A percentile compares a stretch with the other conserved stretches of the same genome.
Conservation (phyloP, 345 rosid genomes). For the Melastoma malabathricum region DNA sequence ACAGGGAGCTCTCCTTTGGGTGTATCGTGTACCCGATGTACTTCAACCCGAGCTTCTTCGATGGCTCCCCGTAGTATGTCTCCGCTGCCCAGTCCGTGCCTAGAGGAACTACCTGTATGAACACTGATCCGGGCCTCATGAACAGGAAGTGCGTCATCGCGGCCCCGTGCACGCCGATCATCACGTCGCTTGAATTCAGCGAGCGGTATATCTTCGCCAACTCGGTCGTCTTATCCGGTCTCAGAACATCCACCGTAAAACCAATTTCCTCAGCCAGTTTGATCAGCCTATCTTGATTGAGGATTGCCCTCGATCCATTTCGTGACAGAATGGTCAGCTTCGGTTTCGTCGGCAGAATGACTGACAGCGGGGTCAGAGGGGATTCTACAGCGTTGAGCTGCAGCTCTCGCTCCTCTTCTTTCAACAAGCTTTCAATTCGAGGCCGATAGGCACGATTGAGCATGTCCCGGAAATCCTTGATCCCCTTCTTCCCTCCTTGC, state of each 20-base stretch:
- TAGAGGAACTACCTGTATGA: conserved; percentile 64
- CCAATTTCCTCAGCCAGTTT: conserved; percentile 51
- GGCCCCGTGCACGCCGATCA: conserved; percentile 86
- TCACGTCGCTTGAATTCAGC: conserved; percentile 57
- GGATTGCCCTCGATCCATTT: conserved; percentile 49
- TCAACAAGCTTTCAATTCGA: conserved; percentile 35
- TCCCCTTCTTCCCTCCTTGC: conserved; percentile 22
- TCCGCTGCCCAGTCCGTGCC: conserved; percentile 89
- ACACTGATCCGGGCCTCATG: conserved; percentile 56
- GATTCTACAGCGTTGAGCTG: conserved; percentile 8
- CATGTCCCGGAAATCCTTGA: conserved; percentile 47
- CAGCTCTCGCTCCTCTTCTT: conserved; percentile 29
- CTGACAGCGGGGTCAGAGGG: too few species aligned
- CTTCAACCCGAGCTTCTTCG: conserved; percentile 60
- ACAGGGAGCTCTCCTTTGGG: conserved; percentile 60
- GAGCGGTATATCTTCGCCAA: conserved; percentile 48
- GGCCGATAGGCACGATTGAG: conserved; percentile 44
- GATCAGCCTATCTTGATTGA: conserved; percentile 43
- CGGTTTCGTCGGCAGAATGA: conserved; percentile 22
- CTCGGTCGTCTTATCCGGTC: conserved; percentile 45
- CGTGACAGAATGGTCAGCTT: conserved; percentile 59
- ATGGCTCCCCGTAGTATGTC: conserved; percentile 71
- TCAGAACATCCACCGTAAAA: conserved; percentile 38
- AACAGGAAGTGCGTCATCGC: conserved; percentile 87
- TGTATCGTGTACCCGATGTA: conserved; percentile 47